Percentiles rank a stretch among this genome's conserved stretches.
phyloP scores from a whole-genome alignment of 2,329 filamentous ascomycete species.

The Capronia americana region DNA sequence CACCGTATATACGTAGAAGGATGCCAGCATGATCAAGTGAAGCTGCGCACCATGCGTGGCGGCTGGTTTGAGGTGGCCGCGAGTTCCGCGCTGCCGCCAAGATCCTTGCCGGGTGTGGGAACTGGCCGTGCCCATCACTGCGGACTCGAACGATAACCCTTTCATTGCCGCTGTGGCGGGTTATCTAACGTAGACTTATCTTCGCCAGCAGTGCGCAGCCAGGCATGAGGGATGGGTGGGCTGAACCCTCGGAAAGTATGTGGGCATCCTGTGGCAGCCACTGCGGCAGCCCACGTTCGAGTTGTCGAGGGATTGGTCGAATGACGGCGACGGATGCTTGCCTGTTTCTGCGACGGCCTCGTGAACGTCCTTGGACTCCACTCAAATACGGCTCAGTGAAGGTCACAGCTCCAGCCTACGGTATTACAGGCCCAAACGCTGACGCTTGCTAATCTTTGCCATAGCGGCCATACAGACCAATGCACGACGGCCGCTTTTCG shows the following conservation, averaged over 20 bases:
- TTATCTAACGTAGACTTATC: background rate
- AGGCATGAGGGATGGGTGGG: constrained; percentile 10
- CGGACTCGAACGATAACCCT: constrained; percentile 14
- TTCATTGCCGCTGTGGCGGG: constrained; percentile 20
- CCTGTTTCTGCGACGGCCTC: constrained; percentile 31
- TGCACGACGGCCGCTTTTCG: constrained; percentile 25
- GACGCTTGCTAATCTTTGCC: constrained; percentile 34
- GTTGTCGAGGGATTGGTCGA: constrained; percentile 29
- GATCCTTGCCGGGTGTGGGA: constrained; percentile 16
- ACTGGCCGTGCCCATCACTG: background rate
- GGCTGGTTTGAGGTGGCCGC: constrained; percentile 17
- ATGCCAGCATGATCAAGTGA: constrained; percentile 24
- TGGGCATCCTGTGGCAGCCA: constrained; percentile 31
- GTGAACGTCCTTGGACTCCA: constrained; percentile 27
- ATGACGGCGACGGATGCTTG: constrained; percentile 29
- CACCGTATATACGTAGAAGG: background rate
- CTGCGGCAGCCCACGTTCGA: constrained; percentile 33
- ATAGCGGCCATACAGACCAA: constrained; percentile 27
- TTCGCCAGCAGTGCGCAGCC: constrained; percentile 7
- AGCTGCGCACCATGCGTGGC: constrained; percentile 22
- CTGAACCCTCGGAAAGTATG: constrained; percentile 11
- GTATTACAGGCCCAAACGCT: constrained; percentile 25
- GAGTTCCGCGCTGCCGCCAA: constrained; percentile 20
- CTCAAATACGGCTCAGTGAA: constrained; percentile 24
- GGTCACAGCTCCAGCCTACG: constrained; percentile 23